Evolutionary conservation across 805 yeast genomes (phyloP), one percentile per base, ranked within the genome.

Genomic region (Debaryomyces tyrocola): DNA sequence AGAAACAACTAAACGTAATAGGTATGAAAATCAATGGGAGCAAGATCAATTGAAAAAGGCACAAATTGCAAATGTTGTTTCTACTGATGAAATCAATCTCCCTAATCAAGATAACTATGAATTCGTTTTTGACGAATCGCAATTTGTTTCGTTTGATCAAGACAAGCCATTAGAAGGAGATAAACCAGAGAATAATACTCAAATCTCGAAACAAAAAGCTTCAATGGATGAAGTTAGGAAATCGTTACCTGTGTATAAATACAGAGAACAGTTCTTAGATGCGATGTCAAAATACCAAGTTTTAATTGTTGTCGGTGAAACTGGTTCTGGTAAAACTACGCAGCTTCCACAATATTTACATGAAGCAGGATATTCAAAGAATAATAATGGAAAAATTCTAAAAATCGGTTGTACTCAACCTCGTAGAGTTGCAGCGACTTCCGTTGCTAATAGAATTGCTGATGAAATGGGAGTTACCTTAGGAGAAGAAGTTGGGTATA

Each of bases 241-340:
- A 54, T 80, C 87, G 0, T 70, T 90, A 14, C 97, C 97, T 0
- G 96, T 90, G 1, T 90, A 74, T 56, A 67, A 75, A 43, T 85
- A 79, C 55, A 70, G 91, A 39, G 70, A 77, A 2, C 75, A 80
- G 29, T 74, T 91, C 14, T 63, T 91, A 27, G 70, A 74, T 0
- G 83, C 88, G 0, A 76, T 91, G 8, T 61, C 65, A 20, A 68
- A 77, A 21, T 76, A 85, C 54, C 96, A 88, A 60, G 82, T 85
- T 0, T 55, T 87, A 33, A 83, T 87, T 36, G 81, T 87, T 28
- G 92, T 87, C 34, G 95, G 95, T 47, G 95, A 87, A 60, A 87
- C 96, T 0, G 96, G 97, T 38, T 90, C 97, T 0, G 97, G 97
- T 58, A 91, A 91, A 59, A 91, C 97, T 0, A 91, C 97, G 0